phyloP scores from a whole-genome alignment of 345 rosid genomes.

The Triadica sebifera region DNA sequence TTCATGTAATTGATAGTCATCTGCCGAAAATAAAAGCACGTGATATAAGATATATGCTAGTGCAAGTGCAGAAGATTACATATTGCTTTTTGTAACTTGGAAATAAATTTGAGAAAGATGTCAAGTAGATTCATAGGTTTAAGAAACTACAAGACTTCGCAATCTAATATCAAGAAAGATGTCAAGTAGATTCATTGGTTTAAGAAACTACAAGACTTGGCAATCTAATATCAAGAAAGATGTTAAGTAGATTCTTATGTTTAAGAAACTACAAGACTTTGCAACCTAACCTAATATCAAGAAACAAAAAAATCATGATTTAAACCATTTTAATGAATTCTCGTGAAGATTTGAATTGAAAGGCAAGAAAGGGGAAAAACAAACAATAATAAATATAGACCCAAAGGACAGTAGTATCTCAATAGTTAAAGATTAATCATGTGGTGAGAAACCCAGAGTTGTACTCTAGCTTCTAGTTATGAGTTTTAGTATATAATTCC shows the following conservation, averaged over 20 bases:
- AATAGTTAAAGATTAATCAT: background rate
- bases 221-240: conserved; percentile 1
- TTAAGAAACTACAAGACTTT: background rate
- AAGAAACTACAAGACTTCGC: background rate
- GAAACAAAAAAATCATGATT: background rate
- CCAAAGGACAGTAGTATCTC: background rate
- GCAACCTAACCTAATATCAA: background rate
- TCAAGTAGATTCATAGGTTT: background rate
- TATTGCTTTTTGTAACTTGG: background rate
- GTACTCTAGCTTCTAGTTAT: background rate
- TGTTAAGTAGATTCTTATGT: background rate
- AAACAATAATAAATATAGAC: background rate
- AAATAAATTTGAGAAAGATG: background rate
- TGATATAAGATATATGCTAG: background rate
- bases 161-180: conserved; percentile 2
- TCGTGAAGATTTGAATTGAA: background rate
- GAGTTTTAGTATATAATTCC: background rate
- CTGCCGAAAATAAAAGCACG: conserved; percentile 32
- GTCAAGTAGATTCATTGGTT: background rate
- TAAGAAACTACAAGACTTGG: background rate
- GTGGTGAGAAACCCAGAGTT: background rate
- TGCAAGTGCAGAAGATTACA: background rate
- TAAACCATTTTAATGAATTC: background rate
- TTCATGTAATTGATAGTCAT: conserved; percentile 81
- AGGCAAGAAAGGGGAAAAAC: background rate